Evolutionary conservation across 2,329 filamentous ascomycete species (phyloP).

Genomic region (Aspergillus costaricaensis): DNA sequence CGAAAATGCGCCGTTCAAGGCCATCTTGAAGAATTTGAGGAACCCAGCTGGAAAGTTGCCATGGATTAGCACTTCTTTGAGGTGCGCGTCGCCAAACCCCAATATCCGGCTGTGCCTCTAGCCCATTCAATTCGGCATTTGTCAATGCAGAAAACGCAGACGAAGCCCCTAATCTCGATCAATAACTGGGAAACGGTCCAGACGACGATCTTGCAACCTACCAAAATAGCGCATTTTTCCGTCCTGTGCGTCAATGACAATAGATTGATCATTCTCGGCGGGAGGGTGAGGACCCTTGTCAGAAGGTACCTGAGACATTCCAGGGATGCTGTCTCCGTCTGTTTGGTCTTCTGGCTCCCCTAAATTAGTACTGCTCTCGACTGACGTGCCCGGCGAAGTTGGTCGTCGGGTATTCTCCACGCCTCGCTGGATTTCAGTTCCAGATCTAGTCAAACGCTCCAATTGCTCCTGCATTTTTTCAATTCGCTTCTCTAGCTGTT

Average conservation of each 20-base stretch:
- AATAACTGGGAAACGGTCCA: neutral
- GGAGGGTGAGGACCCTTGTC: neutral
- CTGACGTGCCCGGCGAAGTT: neutral
- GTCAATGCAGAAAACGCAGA: constrained; percentile 16
- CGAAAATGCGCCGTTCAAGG: constrained; percentile 13
- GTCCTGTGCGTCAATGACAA: constrained; percentile 16
- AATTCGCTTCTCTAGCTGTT: constrained; percentile 13
- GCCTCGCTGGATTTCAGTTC: neutral
- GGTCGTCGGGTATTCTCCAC: neutral
- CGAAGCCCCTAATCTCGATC: constrained; percentile 16
- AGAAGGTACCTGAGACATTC: neutral
- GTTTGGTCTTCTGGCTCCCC: neutral
- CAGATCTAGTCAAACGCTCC: neutral
- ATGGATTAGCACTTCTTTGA: constrained; percentile 9
- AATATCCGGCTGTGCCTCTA: constrained; percentile 6
- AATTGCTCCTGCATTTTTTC: constrained; percentile 13
- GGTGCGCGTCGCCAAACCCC: constrained; percentile 4
- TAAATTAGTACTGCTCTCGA: neutral
- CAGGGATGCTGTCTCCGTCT: neutral
- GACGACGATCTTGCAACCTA: neutral
- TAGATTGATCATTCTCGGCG: constrained; percentile 14
- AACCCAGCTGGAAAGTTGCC: constrained; percentile 19
- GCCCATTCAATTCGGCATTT: neutral
- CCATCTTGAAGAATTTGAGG: constrained; percentile 19
- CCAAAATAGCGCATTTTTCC: constrained; percentile 24